phyloP scores from a whole-genome alignment of 305 asterid species.

The Solanum hybrid region DNA sequence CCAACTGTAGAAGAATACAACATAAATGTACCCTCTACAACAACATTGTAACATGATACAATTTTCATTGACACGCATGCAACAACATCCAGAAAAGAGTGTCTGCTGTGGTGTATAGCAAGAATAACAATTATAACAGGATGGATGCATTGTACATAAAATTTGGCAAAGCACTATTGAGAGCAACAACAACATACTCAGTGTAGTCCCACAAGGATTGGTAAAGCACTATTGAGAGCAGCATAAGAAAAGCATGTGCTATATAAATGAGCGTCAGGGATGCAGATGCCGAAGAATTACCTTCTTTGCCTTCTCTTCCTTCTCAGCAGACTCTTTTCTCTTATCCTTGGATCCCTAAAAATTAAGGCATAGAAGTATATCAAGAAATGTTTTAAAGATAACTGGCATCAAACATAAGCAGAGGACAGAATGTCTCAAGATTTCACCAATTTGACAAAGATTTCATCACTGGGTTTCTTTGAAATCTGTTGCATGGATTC shows the following conservation, averaged over 20 bases:
- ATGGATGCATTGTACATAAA: background rate
- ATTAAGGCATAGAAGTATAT: background rate
- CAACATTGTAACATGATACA: background rate
- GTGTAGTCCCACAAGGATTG: background rate
- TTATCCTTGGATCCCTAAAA: slow-evolving; percentile 67
- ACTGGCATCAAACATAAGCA: background rate
- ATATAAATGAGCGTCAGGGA: background rate
- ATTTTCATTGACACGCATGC: background rate
- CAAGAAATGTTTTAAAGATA: background rate
- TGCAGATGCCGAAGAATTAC: slow-evolving; percentile 13
- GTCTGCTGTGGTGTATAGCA: background rate
- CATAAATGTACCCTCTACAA: background rate
- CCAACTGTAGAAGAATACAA: background rate
- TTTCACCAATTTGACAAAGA: slow-evolving; percentile 75
- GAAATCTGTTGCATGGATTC: slow-evolving; percentile 73
- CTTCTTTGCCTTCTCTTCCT: slow-evolving; percentile 80
- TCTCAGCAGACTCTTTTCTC: slow-evolving; percentile 69
- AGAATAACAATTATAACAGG: background rate
- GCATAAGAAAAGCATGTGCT: background rate
- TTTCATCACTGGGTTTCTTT: slow-evolving; percentile 58
- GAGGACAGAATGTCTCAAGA: background rate
- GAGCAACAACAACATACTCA: background rate
- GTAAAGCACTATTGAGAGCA: background rate
- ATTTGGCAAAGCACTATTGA: background rate
- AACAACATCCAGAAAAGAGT: background rate